Evolutionary conservation across 208 protist species (phyloP).

Genomic region (Acanthamoeba lenticulata): DNA sequence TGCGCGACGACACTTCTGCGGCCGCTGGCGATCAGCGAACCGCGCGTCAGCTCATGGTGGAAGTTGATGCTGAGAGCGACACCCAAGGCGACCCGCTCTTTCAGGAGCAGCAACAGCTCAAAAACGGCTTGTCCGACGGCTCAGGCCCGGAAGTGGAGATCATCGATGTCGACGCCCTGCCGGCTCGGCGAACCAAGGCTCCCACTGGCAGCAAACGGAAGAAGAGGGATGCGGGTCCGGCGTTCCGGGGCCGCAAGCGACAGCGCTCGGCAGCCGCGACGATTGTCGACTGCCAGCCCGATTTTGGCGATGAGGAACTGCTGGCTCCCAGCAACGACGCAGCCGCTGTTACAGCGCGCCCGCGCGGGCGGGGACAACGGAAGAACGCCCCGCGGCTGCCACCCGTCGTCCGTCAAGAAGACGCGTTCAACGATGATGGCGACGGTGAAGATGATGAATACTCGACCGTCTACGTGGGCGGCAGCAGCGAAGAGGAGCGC

Average conservation of each 20-base stretch:
- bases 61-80: background rate
- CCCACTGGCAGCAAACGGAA: background rate
- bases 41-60: background rate
- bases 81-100: background rate
- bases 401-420: background rate
- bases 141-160: background rate
- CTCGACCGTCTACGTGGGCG: constrained; percentile 18
- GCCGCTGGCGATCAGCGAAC: background rate
- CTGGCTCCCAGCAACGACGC: background rate
- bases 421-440: background rate
- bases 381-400: no score
- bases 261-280: background rate
- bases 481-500: constrained; percentile 31
- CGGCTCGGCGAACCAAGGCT: background rate
- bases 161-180: constrained; percentile 47
- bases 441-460: constrained; percentile 20
- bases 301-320: no score
- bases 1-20: background rate
- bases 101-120: background rate
- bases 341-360: background rate
- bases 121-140: background rate
- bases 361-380: background rate
- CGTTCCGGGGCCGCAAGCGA: background rate
- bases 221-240: background rate
- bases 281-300: background rate